phyloP scores from a whole-genome alignment of 768 basidiomycete genomes.

The Amanita pallidorosea region DNA sequence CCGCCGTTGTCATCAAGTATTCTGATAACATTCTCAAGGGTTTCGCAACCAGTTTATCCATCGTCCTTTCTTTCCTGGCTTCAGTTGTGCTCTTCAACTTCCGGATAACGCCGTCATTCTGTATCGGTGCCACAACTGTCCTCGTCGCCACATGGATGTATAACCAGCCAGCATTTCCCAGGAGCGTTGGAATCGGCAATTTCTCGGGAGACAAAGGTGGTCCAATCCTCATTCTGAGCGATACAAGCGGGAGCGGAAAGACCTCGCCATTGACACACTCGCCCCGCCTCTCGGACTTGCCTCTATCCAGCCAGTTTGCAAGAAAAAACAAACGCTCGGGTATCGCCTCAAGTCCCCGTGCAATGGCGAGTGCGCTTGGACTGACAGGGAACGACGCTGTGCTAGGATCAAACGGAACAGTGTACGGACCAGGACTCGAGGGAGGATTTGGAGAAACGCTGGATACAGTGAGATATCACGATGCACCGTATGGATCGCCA shows the following conservation, averaged over 20 bases:
- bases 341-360: constrained; percentile 35
- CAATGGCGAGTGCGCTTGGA: constrained; percentile 39
- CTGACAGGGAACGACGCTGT: constrained; percentile 11
- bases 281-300: constrained; percentile 37
- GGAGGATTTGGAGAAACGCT: constrained; percentile 16
- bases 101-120: constrained; percentile 74
- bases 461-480: constrained; percentile 25
- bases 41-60: constrained; percentile 93
- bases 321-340: constrained; percentile 26
- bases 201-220: constrained; percentile 11
- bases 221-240: constrained; percentile 1
- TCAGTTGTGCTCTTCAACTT: constrained; percentile 89
- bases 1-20: constrained; percentile 95
- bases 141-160: constrained; percentile 90
- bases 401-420: constrained; percentile 7
- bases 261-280: constrained; percentile 17
- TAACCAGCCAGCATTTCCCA: constrained; percentile 51
- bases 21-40: constrained; percentile 93
- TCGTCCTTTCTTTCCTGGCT: constrained; percentile 91
- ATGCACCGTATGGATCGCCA: constrained; percentile 31
- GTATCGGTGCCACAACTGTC: constrained; percentile 80
- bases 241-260: constrained; percentile 8
- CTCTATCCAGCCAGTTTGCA: constrained; percentile 51
- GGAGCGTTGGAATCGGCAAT: neutral
- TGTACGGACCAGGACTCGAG: constrained; percentile 10